These are phyloP conservation scores for Mycena epipterygia DNA, from an alignment of 768 basidiomycete genomes.

Conservation along the genomic window DNA sequence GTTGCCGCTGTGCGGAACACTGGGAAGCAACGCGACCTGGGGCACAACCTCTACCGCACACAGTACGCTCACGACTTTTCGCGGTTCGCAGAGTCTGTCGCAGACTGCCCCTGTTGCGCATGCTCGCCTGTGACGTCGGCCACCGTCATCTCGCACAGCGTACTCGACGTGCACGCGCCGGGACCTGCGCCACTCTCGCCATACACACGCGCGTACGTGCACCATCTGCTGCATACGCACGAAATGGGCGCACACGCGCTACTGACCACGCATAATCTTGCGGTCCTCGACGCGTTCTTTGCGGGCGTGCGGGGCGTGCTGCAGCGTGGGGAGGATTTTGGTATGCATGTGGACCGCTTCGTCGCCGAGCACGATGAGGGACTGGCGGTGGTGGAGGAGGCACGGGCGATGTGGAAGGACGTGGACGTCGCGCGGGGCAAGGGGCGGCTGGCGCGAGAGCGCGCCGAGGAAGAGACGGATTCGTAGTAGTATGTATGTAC, in stretches of 20 bases:
- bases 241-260: slow-evolving; percentile 91
- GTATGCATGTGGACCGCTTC: slow-evolving; percentile 62
- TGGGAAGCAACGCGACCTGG: slow-evolving; percentile 60
- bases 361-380: slow-evolving; percentile 63
- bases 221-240: slow-evolving; percentile 89
- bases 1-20: slow-evolving; percentile 43
- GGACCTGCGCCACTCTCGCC: slow-evolving; percentile 40
- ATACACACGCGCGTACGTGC: slow-evolving; percentile 75
- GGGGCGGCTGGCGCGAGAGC: slow-evolving; percentile 77
- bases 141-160: slow-evolving; percentile 59
- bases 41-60: slow-evolving; percentile 79
- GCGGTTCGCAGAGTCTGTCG: slow-evolving; percentile 57
- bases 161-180: slow-evolving; percentile 46
- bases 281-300: slow-evolving; percentile 77
- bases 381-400: slow-evolving; percentile 62
- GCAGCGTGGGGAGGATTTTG: slow-evolving; percentile 13
- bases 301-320: slow-evolving; percentile 63
- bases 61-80: slow-evolving; percentile 73
- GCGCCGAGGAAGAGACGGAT: slow-evolving; percentile 2
- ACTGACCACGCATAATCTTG: slow-evolving; percentile 81
- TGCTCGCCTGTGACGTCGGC: slow-evolving; percentile 63
- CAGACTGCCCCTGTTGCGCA: slow-evolving; percentile 64
- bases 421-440: slow-evolving; percentile 83
- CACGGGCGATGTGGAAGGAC: slow-evolving; percentile 68
- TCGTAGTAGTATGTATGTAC: neutral